These are phyloP conservation scores for Lichtheimia corymbifera DNA, from an alignment of 371 early-diverging fungal genomes.

Conservation along the genomic window DNA sequence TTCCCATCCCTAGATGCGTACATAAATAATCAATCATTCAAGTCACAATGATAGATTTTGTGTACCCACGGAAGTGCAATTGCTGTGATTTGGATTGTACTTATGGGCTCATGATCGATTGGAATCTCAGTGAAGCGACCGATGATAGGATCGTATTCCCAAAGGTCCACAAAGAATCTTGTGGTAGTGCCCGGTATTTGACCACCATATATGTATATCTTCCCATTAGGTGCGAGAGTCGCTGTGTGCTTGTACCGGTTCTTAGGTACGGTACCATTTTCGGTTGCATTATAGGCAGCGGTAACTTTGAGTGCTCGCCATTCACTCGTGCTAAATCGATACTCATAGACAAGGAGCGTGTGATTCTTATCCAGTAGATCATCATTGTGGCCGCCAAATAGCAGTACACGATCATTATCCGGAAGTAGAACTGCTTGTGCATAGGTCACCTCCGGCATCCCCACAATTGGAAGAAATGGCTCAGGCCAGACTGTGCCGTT, in stretches of 20 bases:
- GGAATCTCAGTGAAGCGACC: background rate
- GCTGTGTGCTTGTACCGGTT: background rate
- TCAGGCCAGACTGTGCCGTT: too few relatives aligned
- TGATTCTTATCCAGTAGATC: too few relatives aligned
- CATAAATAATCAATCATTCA: background rate
- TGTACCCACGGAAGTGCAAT: background rate
- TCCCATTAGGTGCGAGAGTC: constrained; percentile 1
- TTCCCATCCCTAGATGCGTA: background rate
- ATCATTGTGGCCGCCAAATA: constrained; percentile 1
- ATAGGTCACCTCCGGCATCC: background rate
- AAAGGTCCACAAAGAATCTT: background rate
- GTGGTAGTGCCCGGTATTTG: background rate
- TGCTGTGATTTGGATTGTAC: background rate
- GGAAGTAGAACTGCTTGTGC: constrained; percentile 9
- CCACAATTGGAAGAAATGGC: too few relatives aligned
- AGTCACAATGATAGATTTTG: too few relatives aligned
- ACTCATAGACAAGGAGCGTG: too few relatives aligned
- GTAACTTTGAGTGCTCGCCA: too few relatives aligned
- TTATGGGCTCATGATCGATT: too few relatives aligned
- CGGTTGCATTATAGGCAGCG: too few relatives aligned
- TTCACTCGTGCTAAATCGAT: too few relatives aligned
- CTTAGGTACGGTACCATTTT: too few relatives aligned
- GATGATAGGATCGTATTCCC: background rate
- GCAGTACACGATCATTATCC: constrained; percentile 7
- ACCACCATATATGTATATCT: background rate